Percentiles rank a stretch among this genome's conserved stretches.
Conservation (phyloP, 1,284 basidiomycete species). For the Stereum hirsutum region DNA sequence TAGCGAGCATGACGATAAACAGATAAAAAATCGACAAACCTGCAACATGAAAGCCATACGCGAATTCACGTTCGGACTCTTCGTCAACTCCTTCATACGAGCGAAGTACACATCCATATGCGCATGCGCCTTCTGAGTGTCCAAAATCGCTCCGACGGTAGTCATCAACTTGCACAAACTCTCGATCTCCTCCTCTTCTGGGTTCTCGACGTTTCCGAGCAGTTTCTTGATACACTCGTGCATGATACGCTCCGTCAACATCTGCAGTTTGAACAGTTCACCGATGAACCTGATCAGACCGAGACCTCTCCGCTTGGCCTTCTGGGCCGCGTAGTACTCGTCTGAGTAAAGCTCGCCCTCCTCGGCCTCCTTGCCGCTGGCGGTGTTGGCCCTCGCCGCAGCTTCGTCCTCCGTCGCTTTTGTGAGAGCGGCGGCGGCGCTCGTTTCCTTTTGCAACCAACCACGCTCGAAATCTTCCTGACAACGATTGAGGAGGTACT, state of each 20-base stretch:
- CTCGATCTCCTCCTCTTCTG: conserved; percentile 97
- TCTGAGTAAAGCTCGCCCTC: conserved; percentile 81
- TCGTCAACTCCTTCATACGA: conserved; percentile 77
- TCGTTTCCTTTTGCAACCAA: conserved; percentile 66
- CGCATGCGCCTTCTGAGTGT: conserved; percentile 69
- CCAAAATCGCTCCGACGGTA: conserved; percentile 81
- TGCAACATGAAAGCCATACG: conserved; percentile 95
- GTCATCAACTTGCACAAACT: conserved; percentile 88
- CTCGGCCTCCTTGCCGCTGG: conserved; percentile 35
- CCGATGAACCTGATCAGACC: conserved; percentile 98
- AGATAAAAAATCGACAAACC: conserved; percentile 36
- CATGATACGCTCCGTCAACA: conserved; percentile 44
- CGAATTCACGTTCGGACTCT: conserved; percentile 68
- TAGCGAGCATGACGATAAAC: not conserved
- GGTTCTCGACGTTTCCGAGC: conserved; percentile 85
- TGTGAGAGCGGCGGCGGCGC: conserved; percentile 25
- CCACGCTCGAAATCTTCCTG: conserved; percentile 95
- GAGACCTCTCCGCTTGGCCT: conserved; percentile 94
- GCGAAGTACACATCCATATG: conserved; percentile 93
- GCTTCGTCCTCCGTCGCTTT: conserved; percentile 45
- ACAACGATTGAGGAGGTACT: conserved; percentile 88
- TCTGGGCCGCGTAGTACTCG: conserved; percentile 94
- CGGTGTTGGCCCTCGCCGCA: conserved; percentile 29
- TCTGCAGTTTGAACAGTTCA: conserved; percentile 90
- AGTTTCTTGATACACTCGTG: conserved; percentile 95